Percentiles rank a stretch among this genome's conserved stretches.
These are phyloP conservation scores for Suhomyces kunorum DNA, from an alignment of 1,139 yeast genomes.

Conservation along the genomic window DNA sequence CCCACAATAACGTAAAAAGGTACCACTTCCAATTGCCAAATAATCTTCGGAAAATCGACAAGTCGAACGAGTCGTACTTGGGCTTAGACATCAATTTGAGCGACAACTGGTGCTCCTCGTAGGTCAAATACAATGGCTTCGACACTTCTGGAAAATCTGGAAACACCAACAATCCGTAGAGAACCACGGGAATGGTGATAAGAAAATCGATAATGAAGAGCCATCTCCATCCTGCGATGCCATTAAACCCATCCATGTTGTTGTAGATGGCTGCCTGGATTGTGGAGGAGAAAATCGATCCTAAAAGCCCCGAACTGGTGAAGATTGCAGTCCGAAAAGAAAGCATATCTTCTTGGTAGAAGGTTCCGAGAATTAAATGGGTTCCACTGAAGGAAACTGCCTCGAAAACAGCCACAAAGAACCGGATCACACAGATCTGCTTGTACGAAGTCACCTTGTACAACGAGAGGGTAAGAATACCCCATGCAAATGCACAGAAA, in stretches of 20 bases:
- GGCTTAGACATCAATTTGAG: conserved; percentile 32
- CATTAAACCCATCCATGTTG: conserved; percentile 32
- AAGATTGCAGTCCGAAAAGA: conserved; percentile 53
- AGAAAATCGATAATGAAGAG: conserved; percentile 39
- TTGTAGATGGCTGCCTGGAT: conserved; percentile 39
- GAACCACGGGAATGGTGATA: conserved; percentile 48
- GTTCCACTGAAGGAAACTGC: conserved; percentile 56
- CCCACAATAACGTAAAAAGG: conserved; percentile 55
- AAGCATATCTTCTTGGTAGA: conserved; percentile 53
- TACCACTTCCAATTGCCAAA: conserved; percentile 62
- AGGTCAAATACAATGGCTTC: conserved; percentile 35
- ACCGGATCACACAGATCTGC: conserved; percentile 53
- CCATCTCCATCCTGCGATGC: conserved; percentile 45
- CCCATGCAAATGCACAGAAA: conserved; percentile 58
- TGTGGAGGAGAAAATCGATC: conserved; percentile 46
- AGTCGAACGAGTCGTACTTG: conserved; percentile 38
- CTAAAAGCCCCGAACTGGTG: conserved; percentile 54
- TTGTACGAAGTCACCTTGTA: conserved; percentile 44
- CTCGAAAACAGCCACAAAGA: conserved; percentile 58
- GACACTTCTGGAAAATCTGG: conserved; percentile 59
- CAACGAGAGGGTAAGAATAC: conserved; percentile 51
- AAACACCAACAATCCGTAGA: conserved; percentile 55
- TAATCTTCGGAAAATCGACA: conserved; percentile 49
- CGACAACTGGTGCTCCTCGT: conserved; percentile 40
- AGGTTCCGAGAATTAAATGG: conserved; percentile 53